Conservation (phyloP, 2,329 filamentous ascomycete species). For the Nemania serpens region DNA sequence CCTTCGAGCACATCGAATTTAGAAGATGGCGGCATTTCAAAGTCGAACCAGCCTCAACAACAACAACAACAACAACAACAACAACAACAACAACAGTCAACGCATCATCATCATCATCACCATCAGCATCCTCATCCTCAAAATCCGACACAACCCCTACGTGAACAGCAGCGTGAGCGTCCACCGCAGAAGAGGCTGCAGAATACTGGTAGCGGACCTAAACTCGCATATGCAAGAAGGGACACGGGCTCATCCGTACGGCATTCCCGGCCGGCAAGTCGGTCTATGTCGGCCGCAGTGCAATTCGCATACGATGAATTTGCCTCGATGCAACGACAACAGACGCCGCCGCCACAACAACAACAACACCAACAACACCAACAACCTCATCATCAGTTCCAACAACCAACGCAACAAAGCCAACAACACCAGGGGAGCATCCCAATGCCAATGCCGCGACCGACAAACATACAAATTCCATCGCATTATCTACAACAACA, state of each 20-base stretch:
- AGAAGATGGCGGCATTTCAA: slow-evolving; percentile 7
- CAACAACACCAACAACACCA: slow-evolving; percentile 12
- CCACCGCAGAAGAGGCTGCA: slow-evolving; percentile 28
- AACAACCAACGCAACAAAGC: slow-evolving; percentile 11
- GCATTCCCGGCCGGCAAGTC: slow-evolving; percentile 11
- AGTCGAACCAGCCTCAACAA: slow-evolving; percentile 19
- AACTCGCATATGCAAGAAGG: slow-evolving; percentile 24
- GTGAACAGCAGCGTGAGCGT: slow-evolving; percentile 26
- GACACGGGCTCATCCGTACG: slow-evolving; percentile 12
- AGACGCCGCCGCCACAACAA: slow-evolving; percentile 13
- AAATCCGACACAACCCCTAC: slow-evolving; percentile 6
- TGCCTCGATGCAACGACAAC: slow-evolving; percentile 20
- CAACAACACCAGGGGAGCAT: slow-evolving; percentile 14
- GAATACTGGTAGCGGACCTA: slow-evolving; percentile 18
- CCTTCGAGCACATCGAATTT: slow-evolving; percentile 18
- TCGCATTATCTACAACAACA: slow-evolving; percentile 24
- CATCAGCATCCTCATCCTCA: slow-evolving; percentile 19
- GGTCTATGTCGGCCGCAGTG: slow-evolving; percentile 25
- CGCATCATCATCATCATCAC: slow-evolving; percentile 11
- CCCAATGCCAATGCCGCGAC: slow-evolving; percentile 22
- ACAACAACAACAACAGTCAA: slow-evolving; percentile 9
- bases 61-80: slow-evolving; percentile 11
- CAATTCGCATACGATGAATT: slow-evolving; percentile 30
- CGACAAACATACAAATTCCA: slow-evolving; percentile 19
- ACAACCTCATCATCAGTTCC: slow-evolving; percentile 10